phyloP scores from a whole-genome alignment of 371 early-diverging fungal species.

The Actinomortierella ambigua region DNA sequence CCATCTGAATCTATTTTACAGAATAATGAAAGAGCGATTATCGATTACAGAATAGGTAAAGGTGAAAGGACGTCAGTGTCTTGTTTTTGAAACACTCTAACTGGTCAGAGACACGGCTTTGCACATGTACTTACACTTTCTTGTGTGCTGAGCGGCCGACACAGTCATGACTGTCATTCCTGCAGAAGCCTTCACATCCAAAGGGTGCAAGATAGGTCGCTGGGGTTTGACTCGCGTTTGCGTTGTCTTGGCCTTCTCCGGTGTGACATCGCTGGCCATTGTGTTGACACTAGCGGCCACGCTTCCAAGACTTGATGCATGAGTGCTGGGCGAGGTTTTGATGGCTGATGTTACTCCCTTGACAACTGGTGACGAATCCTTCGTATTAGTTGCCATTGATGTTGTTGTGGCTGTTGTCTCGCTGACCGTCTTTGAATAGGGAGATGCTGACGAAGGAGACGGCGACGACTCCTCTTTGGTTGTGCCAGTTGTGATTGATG shows the following conservation, averaged over 20 bases:
- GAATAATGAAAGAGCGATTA: no score
- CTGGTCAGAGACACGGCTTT: no score
- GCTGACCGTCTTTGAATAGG: not conserved
- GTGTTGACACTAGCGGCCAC: no score
- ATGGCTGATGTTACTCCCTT: no score
- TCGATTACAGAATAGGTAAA: no score
- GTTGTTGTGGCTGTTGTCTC: not conserved
- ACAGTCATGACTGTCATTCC: constrained; percentile 28
- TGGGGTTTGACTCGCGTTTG: constrained; percentile 5
- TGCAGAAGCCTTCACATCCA: constrained; percentile 39
- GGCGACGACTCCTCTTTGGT: not conserved
- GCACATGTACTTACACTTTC: constrained; percentile 23
- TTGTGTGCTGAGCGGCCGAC: constrained; percentile 31
- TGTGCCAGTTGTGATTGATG: not conserved
- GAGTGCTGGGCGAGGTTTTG: no score
- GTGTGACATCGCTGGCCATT: no score
- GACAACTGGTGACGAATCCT: not conserved
- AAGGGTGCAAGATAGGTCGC: constrained; percentile 28
- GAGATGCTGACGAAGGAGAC: not conserved
- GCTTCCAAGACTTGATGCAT: no score
- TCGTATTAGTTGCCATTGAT: not conserved
- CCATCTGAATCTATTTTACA: constrained; percentile 22
- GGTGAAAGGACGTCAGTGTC: no score
- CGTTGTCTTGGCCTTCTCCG: no score
- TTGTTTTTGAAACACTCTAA: no score